Evolutionary conservation across 768 basidiomycete species (phyloP).

Genomic region (Serendipita vermifera): DNA sequence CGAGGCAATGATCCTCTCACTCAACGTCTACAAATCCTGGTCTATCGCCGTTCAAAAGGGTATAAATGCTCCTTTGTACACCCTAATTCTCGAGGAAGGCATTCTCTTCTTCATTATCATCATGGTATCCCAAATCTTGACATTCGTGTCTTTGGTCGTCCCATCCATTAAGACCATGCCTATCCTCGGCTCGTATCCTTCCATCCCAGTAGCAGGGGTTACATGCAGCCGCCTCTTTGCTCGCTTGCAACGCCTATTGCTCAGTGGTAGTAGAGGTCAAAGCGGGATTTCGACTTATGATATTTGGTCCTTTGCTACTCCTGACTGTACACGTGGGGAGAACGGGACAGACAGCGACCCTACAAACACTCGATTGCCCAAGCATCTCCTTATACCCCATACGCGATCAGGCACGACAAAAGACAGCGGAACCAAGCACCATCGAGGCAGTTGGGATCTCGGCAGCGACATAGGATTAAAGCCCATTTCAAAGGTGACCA

Average conservation of each 20-base stretch:
- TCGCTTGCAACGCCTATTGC: background rate
- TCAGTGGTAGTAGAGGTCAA: too few relatives aligned
- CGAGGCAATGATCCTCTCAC: background rate
- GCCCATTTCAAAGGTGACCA: too few relatives aligned
- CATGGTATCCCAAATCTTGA: background rate
- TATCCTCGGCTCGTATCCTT: background rate
- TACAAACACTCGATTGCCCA: too few relatives aligned
- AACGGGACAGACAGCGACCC: too few relatives aligned
- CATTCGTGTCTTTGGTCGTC: background rate
- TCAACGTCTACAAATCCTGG: background rate
- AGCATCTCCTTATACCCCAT: too few relatives aligned
- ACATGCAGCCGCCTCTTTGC: background rate
- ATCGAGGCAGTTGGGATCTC: too few relatives aligned
- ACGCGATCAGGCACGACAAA: too few relatives aligned
- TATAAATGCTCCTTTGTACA: background rate
- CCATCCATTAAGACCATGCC: background rate
- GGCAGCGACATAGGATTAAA: too few relatives aligned
- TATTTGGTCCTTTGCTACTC: too few relatives aligned
- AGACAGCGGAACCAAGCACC: too few relatives aligned
- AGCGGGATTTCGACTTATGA: too few relatives aligned
- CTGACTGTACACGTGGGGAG: too few relatives aligned
- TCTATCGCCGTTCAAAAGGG: background rate
- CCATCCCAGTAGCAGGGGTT: background rate
- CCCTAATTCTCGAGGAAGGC: background rate
- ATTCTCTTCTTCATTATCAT: background rate